Conservation (phyloP, 2,329 filamentous ascomycete species). For the Pestalotiopsis sp. region DNA sequence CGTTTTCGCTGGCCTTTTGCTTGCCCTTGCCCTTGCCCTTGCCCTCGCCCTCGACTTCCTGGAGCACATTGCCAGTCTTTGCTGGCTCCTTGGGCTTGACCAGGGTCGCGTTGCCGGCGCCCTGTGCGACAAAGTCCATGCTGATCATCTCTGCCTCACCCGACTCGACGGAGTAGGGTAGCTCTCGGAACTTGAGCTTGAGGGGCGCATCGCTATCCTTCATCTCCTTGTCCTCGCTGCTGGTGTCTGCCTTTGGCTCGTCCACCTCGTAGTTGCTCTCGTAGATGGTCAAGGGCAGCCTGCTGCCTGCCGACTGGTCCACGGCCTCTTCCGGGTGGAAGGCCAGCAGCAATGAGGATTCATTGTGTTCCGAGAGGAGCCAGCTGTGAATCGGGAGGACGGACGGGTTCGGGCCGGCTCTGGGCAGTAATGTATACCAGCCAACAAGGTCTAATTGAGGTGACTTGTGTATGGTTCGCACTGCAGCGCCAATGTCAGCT, state of each 20-base stretch:
- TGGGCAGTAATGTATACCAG: slow-evolving; percentile 83
- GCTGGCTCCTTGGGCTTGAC: slow-evolving; percentile 42
- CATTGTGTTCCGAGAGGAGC: slow-evolving; percentile 75
- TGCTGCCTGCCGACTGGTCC: slow-evolving; percentile 67
- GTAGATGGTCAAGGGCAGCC: slow-evolving; percentile 88
- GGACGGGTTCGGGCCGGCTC: slow-evolving; percentile 69
- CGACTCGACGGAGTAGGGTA: slow-evolving; percentile 88
- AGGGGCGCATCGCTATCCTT: slow-evolving; percentile 63
- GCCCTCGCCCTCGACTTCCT: slow-evolving; percentile 55
- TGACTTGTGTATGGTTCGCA: slow-evolving; percentile 85
- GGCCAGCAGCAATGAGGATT: slow-evolving; percentile 83
- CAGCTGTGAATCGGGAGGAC: slow-evolving; percentile 78
- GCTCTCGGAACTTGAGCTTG: slow-evolving; percentile 76
- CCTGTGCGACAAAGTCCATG: slow-evolving; percentile 88
- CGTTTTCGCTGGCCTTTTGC: slow-evolving; percentile 14
- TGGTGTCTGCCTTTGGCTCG: slow-evolving; percentile 51
- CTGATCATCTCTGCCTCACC: slow-evolving; percentile 98
- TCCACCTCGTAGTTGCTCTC: slow-evolving; percentile 82
- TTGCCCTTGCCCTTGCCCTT: slow-evolving; percentile 45
- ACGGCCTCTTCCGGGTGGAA: slow-evolving; percentile 74
- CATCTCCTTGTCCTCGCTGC: slow-evolving; percentile 71
- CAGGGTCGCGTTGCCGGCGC: slow-evolving; percentile 78
- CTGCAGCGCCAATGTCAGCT: slow-evolving; percentile 46
- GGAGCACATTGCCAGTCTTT: slow-evolving; percentile 38
- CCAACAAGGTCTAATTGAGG: slow-evolving; percentile 85